A percentile compares a stretch with the other conserved stretches of the same genome.
Conservation (phyloP, 371 early-diverging fungal species). For the Mucor ambiguus region DNA sequence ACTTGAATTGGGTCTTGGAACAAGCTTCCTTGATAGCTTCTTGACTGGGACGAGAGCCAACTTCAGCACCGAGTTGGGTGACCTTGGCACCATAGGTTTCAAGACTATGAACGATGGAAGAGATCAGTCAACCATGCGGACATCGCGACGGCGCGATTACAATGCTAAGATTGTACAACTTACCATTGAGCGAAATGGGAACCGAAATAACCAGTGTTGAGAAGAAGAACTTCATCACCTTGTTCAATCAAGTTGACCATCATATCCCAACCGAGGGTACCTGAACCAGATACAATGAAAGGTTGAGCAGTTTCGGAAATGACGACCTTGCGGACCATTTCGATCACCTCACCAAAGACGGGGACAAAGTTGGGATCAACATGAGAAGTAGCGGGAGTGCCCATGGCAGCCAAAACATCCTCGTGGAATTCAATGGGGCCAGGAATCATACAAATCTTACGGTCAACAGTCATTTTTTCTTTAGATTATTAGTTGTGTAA, state of each 20-base stretch:
- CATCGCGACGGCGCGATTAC: not conserved
- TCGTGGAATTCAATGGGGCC: conserved; percentile 93
- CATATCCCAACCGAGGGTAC: conserved; percentile 95
- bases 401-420: conserved; percentile 82
- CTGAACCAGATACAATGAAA: conserved; percentile 91
- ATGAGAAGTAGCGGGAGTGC: conserved; percentile 91
- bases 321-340: conserved; percentile 79
- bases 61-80: conserved; percentile 67
- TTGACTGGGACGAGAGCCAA: conserved; percentile 71
- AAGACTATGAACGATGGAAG: conserved; percentile 50
- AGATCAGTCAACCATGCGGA: not conserved
- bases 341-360: conserved; percentile 83
- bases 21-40: conserved; percentile 55
- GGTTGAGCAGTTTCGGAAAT: conserved; percentile 86
- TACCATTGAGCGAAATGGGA: conserved; percentile 93
- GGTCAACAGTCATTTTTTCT: conserved; percentile 28
- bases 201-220: conserved; percentile 94
- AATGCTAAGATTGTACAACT: not conserved
- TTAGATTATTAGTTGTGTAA: not conserved
- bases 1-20: conserved; percentile 68
- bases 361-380: conserved; percentile 88
- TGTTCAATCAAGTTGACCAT: conserved; percentile 88
- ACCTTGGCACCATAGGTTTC: conserved; percentile 89
- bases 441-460: conserved; percentile 90
- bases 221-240: conserved; percentile 85